Evolutionary conservation across 2,329 filamentous ascomycete genomes (phyloP).

Genomic region (Aspergillus pseudoviridinutans): DNA sequence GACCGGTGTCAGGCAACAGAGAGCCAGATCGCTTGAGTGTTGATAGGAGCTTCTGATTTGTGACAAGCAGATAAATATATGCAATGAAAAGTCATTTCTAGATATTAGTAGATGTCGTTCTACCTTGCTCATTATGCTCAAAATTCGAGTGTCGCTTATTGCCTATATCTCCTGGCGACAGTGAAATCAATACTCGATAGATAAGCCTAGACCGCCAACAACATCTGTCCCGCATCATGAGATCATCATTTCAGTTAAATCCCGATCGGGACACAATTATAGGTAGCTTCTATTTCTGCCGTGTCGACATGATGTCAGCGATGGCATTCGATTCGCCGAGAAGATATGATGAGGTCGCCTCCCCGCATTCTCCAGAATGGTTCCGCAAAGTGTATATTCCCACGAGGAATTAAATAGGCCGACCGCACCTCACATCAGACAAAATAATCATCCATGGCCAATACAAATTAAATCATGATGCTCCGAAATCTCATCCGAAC

Average conservation of each 20-base stretch:
- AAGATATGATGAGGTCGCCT: background rate
- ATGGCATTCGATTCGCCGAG: background rate
- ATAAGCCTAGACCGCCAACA: background rate
- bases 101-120: background rate
- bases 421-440: background rate
- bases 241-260: background rate
- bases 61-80: no score
- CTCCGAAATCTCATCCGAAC: background rate
- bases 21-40: no score
- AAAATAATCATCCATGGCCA: background rate
- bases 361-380: background rate
- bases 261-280: background rate
- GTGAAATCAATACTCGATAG: background rate
- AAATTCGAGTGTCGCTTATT: background rate
- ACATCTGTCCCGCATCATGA: background rate
- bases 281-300: background rate
- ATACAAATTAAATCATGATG: background rate
- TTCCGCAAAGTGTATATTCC: background rate
- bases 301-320: background rate
- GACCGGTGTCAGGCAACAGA: no score
- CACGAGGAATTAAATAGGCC: background rate
- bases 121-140: background rate
- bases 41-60: no score
- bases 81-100: no score
- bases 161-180: no score